phyloP scores from a whole-genome alignment of 768 basidiomycete species.

The Suillus plorans region DNA sequence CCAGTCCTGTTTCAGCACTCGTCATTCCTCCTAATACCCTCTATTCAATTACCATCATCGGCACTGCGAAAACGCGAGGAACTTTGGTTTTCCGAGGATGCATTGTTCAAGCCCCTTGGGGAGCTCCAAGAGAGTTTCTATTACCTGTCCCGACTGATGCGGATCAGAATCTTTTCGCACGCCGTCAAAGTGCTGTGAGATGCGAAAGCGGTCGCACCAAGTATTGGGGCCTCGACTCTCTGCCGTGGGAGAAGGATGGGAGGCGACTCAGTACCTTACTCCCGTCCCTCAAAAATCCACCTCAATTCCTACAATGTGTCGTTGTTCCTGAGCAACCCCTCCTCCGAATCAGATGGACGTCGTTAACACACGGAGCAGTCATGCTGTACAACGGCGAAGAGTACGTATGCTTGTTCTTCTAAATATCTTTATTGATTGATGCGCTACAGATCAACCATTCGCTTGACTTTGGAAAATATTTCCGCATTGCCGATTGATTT shows the following conservation, averaged over 20 bases:
- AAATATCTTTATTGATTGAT: constrained; percentile 11
- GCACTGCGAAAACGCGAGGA: constrained; percentile 65
- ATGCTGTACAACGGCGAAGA: constrained; percentile 96
- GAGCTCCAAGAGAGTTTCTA: constrained; percentile 67
- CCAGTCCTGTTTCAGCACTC: constrained; percentile 55
- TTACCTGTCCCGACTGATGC: constrained; percentile 71
- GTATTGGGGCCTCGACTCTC: constrained; percentile 68
- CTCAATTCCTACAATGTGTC: constrained; percentile 71
- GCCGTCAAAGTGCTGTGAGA: constrained; percentile 56
- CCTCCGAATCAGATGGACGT: constrained; percentile 81
- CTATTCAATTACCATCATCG: constrained; percentile 71
- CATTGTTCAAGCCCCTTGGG: constrained; percentile 72
- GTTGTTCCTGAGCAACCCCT: constrained; percentile 89
- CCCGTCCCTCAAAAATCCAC: constrained; percentile 24
- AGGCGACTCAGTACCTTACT: constrained; percentile 38
- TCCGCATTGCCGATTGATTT: constrained; percentile 84
- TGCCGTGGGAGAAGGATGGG: constrained; percentile 54
- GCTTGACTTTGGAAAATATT: constrained; percentile 88
- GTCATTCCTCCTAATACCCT: constrained; percentile 72
- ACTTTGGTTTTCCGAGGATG: constrained; percentile 75
- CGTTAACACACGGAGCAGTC: constrained; percentile 89
- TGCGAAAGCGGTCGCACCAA: constrained; percentile 75
- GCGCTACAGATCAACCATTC: constrained; percentile 67
- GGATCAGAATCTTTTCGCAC: constrained; percentile 62
- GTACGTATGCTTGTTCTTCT: constrained; percentile 42